phyloP scores from a whole-genome alignment of 768 basidiomycete species.

The Tricholoma terreum region DNA sequence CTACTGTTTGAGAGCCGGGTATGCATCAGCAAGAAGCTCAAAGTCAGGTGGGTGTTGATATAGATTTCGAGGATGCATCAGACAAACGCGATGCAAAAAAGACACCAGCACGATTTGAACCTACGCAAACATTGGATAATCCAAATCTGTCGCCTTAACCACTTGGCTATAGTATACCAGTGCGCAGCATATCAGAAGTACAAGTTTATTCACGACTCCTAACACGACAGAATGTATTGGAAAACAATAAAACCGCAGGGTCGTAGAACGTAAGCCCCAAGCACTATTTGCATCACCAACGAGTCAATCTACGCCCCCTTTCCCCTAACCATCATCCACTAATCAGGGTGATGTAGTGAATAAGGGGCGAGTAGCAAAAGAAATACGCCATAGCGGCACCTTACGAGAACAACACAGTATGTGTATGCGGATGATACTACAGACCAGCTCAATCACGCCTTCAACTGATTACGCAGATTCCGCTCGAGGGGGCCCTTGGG shows the following conservation, averaged over 20 bases:
- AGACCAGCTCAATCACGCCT: too few species aligned
- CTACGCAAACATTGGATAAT: slow-evolving; percentile 39
- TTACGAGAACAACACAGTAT: too few species aligned
- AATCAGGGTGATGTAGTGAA: slow-evolving; percentile 1
- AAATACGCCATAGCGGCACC: too few species aligned
- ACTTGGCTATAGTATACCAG: slow-evolving; percentile 78
- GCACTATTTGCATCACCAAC: neutral
- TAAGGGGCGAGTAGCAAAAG: neutral
- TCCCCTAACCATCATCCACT: slow-evolving; percentile 1
- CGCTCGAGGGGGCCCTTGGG: too few species aligned
- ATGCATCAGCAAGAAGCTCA: slow-evolving; percentile 46
- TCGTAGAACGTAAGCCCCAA: neutral
- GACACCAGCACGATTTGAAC: slow-evolving; percentile 57
- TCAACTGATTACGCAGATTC: too few species aligned
- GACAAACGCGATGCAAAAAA: too few species aligned
- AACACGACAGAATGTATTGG: neutral
- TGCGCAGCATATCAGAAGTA: too few species aligned
- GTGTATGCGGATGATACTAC: too few species aligned
- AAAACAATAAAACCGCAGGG: neutral
- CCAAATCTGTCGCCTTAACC: slow-evolving; percentile 78
- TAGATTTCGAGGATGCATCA: slow-evolving; percentile 42
- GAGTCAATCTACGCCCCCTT: neutral
- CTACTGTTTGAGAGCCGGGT: slow-evolving; percentile 38
- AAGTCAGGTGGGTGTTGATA: slow-evolving; percentile 54
- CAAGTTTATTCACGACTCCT: too few species aligned